These are phyloP conservation scores for Capillidium rhysosporum DNA, from an alignment of 371 early-diverging fungal genomes.

Conservation along the genomic window DNA sequence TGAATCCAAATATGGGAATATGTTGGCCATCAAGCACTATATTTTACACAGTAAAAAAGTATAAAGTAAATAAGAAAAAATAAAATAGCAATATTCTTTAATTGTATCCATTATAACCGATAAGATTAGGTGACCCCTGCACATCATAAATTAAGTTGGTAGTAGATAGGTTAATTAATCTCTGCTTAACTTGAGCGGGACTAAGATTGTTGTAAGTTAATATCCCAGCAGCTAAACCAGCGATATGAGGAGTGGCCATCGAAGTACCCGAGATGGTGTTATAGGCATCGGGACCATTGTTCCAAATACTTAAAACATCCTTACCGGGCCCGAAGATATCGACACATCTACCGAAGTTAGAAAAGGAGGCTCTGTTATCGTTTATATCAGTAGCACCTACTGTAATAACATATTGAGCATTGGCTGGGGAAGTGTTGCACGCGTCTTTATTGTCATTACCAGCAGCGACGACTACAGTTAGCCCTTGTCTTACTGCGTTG, in stretches of 20 bases:
- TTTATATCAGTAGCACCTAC: conserved; percentile 36
- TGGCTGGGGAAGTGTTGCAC: conserved; percentile 44
- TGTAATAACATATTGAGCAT: conserved; percentile 31
- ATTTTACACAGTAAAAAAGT: too few relatives aligned
- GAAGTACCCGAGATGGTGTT: conserved; percentile 46
- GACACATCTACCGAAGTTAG: conserved; percentile 51
- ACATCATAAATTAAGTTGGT: not conserved
- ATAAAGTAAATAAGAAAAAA: too few relatives aligned
- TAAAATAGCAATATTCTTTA: too few relatives aligned
- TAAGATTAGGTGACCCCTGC: too few relatives aligned
- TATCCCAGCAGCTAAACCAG: conserved; percentile 45
- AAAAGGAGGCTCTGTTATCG: conserved; percentile 25
- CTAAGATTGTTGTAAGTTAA: not conserved
- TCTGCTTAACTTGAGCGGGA: not conserved
- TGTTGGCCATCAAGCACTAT: too few relatives aligned
- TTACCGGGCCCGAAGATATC: conserved; percentile 30
- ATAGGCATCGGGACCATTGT: conserved; percentile 12
- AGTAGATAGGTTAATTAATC: not conserved
- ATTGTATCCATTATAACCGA: too few relatives aligned
- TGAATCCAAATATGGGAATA: too few relatives aligned
- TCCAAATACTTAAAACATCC: conserved; percentile 18
- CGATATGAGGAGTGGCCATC: conserved; percentile 68
- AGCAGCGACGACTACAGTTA: conserved; percentile 53
- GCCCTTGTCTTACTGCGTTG: conserved; percentile 21
- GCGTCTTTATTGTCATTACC: conserved; percentile 34